Evolutionary conservation across 2,329 filamentous ascomycete species (phyloP).

Genomic region (Penicillium sp.): DNA sequence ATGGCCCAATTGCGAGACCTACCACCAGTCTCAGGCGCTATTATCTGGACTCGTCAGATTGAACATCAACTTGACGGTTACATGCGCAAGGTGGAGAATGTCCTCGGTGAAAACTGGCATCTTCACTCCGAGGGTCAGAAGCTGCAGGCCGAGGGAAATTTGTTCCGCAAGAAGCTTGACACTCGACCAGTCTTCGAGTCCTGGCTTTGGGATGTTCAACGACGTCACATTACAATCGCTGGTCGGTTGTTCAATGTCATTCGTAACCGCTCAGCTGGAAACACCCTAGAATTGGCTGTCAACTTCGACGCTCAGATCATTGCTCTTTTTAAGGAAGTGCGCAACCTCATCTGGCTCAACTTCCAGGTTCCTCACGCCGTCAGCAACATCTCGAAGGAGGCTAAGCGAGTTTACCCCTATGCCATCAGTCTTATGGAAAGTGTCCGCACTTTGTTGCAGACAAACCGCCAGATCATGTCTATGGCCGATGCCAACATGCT

Average conservation of each 20-base stretch:
- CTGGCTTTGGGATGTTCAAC: conserved; percentile 87
- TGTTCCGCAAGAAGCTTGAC: conserved; percentile 95
- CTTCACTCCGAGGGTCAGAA: conserved; percentile 94
- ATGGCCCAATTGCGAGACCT: conserved; percentile 98
- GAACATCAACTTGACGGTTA: conserved; percentile 93
- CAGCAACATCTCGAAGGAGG: conserved; percentile 95
- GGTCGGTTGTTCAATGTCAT: conserved; percentile 89
- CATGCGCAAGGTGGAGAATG: conserved; percentile 99
- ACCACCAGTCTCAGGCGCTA: conserved; percentile 92
- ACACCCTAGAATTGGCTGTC: conserved; percentile 82
- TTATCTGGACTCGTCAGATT: conserved; percentile 97
- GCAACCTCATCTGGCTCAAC: conserved; percentile 92
- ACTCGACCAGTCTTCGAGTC: conserved; percentile 92
- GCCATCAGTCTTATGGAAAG: conserved; percentile 99
- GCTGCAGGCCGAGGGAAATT: conserved; percentile 82
- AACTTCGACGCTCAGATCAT: conserved; percentile 99
- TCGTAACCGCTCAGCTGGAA: conserved; percentile 86
- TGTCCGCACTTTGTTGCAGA: conserved; percentile 89
- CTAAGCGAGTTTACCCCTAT: conserved; percentile 97
- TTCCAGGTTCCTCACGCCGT: conserved; percentile 93
- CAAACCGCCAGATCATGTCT: conserved; percentile 75
- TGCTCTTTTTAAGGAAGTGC: conserved; percentile 96
- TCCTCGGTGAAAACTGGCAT: conserved; percentile 91
- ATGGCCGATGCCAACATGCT: conserved; percentile 88
- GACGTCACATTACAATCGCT: conserved; percentile 86